phyloP scores from a whole-genome alignment of 2,329 filamentous ascomycete genomes.

The Nothophoma quercina region DNA sequence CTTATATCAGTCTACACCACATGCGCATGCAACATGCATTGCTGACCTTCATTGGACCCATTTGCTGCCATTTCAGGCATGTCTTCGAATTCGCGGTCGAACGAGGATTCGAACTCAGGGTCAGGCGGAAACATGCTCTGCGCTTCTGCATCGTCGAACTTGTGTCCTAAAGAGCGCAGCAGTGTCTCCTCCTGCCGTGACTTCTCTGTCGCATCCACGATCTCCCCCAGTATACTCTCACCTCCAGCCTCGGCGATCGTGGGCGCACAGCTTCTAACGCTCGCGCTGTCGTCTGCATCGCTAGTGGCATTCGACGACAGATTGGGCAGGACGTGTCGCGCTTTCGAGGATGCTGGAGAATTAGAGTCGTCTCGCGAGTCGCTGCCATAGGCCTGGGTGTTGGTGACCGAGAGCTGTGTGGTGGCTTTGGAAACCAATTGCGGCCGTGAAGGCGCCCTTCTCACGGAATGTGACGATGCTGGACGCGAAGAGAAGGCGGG shows the following conservation, averaged over 20 bases:
- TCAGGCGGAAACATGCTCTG: conserved; percentile 60
- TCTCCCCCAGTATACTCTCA: conserved; percentile 81
- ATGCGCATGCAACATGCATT: conserved; percentile 38
- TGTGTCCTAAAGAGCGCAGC: conserved; percentile 71
- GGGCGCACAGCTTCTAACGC: conserved; percentile 71
- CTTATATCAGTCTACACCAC: conserved; percentile 38
- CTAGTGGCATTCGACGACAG: conserved; percentile 57
- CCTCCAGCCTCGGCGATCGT: conserved; percentile 68
- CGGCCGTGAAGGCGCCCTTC: conserved; percentile 47
- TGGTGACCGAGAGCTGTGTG: conserved; percentile 82
- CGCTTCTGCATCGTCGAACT: conserved; percentile 61
- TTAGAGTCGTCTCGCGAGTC: conserved; percentile 36
- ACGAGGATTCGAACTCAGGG: conserved; percentile 65
- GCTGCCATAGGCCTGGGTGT: conserved; percentile 77
- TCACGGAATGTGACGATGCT: conserved; percentile 52
- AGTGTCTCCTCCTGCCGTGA: conserved; percentile 69
- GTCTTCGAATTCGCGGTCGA: conserved; percentile 79
- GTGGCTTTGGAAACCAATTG: conserved; percentile 71
- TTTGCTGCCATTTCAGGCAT: conserved; percentile 67
- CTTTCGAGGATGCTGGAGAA: conserved; percentile 45
- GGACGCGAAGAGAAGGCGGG: conserved; percentile 42
- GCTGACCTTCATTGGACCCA: conserved; percentile 66
- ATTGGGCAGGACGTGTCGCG: conserved; percentile 49
- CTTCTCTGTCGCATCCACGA: conserved; percentile 68
- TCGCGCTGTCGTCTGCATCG: conserved; percentile 69